Evolutionary conservation across 2,329 filamentous ascomycete genomes (phyloP).

Genomic region (Ceratocystis alfenasii): DNA sequence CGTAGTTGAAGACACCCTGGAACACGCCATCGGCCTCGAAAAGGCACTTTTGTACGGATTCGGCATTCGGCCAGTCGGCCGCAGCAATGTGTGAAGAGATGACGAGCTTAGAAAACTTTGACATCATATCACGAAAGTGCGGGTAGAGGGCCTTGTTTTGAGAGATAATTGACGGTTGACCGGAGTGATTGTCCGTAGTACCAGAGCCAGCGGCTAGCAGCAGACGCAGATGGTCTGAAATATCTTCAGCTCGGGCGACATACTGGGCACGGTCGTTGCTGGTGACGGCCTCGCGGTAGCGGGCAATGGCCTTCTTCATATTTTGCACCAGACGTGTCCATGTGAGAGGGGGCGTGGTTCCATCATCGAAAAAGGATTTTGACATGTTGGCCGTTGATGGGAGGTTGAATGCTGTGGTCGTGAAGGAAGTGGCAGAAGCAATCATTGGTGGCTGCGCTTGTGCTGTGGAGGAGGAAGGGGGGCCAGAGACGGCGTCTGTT

Average conservation of each 20-base stretch:
- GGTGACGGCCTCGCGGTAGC: constrained; percentile 80
- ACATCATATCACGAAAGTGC: constrained; percentile 99
- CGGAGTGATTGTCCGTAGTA: constrained; percentile 96
- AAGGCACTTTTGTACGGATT: constrained; percentile 88
- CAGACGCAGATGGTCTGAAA: constrained; percentile 87
- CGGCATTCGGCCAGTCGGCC: constrained; percentile 86
- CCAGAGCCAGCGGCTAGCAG: constrained; percentile 91
- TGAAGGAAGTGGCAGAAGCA: constrained; percentile 51
- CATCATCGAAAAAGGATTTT: constrained; percentile 82
- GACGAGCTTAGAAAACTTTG: constrained; percentile 96
- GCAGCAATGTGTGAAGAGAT: constrained; percentile 96
- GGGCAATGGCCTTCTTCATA: constrained; percentile 82
- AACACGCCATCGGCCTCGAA: constrained; percentile 96
- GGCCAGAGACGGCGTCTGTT: constrained; percentile 43
- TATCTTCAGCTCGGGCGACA: constrained; percentile 89
- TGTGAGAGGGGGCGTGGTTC: constrained; percentile 64
- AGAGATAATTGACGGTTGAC: constrained; percentile 97
- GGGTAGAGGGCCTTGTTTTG: constrained; percentile 95
- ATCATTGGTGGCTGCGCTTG: constrained; percentile 37
- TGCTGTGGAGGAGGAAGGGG: constrained; percentile 32
- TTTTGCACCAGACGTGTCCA: constrained; percentile 86
- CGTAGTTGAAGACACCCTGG: constrained; percentile 87
- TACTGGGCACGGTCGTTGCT: constrained; percentile 78
- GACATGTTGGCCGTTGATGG: constrained; percentile 53
- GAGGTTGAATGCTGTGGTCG: constrained; percentile 44